A percentile compares a stretch with the other conserved stretches of the same genome.
Conservation (phyloP, 164 flowering plant genomes). For the Akebia trifoliata region DNA sequence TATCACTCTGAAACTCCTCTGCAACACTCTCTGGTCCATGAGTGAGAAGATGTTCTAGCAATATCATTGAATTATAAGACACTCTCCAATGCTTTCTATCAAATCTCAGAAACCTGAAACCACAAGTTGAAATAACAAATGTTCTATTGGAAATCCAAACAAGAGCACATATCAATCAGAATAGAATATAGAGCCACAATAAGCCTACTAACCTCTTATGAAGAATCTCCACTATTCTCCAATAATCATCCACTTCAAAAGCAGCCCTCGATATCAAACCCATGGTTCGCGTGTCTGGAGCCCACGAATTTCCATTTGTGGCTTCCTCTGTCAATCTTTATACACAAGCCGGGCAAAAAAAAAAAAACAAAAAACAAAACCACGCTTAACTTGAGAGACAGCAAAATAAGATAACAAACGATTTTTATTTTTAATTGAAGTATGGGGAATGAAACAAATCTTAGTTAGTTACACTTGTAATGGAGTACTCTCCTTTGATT, state of each 20-base stretch:
- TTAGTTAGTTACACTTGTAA: too few species aligned
- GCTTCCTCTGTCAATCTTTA: slow-evolving; percentile 80
- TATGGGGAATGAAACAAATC: too few species aligned
- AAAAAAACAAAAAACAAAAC: too few species aligned
- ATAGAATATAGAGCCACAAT: too few species aligned
- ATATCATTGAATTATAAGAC: slow-evolving; percentile 61
- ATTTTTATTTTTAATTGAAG: too few species aligned
- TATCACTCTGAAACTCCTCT: slow-evolving; percentile 65
- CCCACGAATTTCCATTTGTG: slow-evolving; percentile 64
- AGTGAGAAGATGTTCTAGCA: slow-evolving; percentile 76
- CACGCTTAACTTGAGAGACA: too few species aligned
- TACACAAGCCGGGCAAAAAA: too few species aligned
- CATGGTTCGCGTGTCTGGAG: slow-evolving; percentile 55
- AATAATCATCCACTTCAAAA: slow-evolving; percentile 89
- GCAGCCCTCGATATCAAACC: slow-evolving; percentile 74
- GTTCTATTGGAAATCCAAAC: too few species aligned
- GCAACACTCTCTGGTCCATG: slow-evolving; percentile 92
- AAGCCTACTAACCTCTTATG: slow-evolving; percentile 86
- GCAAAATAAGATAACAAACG: too few species aligned
- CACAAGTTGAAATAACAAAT: too few species aligned
- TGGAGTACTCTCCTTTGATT: too few species aligned
- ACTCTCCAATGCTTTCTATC: slow-evolving; percentile 71
- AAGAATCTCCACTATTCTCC: slow-evolving; percentile 72
- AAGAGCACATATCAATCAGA: too few species aligned
- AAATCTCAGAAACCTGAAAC: slow-evolving; percentile 42